Evolutionary conservation across 768 basidiomycete genomes (phyloP).

Genomic region (Lentinula aciculospora): DNA sequence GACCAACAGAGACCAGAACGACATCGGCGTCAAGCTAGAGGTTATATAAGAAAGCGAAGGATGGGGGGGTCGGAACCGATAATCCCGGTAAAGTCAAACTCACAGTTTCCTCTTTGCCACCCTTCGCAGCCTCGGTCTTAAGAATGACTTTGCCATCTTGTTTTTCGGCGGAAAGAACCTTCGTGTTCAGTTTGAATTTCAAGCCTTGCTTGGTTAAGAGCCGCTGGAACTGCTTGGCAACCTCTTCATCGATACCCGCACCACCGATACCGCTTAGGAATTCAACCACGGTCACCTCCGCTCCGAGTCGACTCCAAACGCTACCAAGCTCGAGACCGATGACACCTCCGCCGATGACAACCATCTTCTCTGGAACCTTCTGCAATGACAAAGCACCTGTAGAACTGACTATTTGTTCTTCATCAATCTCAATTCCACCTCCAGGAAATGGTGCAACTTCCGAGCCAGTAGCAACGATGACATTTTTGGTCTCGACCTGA

Average conservation of each 20-base stretch:
- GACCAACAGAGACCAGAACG: slow-evolving; percentile 92
- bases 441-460: slow-evolving; percentile 96
- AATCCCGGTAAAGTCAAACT: slow-evolving; percentile 14
- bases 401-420: slow-evolving; percentile 92
- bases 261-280: slow-evolving; percentile 91
- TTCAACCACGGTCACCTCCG: slow-evolving; percentile 96
- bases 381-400: slow-evolving; percentile 88
- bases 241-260: slow-evolving; percentile 91
- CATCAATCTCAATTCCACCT: slow-evolving; percentile 89
- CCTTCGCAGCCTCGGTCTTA: slow-evolving; percentile 89
- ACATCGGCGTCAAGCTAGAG: slow-evolving; percentile 84
- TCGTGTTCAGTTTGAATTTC: slow-evolving; percentile 97
- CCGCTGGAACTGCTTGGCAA: slow-evolving; percentile 93
- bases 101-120: slow-evolving; percentile 86
- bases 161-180: slow-evolving; percentile 88
- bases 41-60: background rate
- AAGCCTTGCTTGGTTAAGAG: slow-evolving; percentile 86
- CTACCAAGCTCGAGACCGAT: slow-evolving; percentile 98
- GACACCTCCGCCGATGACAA: slow-evolving; percentile 96
- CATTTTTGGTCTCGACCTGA: slow-evolving; percentile 85
- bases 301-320: slow-evolving; percentile 94
- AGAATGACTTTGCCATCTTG: slow-evolving; percentile 79
- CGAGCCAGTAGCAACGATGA: slow-evolving; percentile 96
- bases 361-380: slow-evolving; percentile 92
- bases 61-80: background rate